These are phyloP conservation scores for Populus tomentosa DNA, from an alignment of 441 rosid species.

Conservation along the genomic window DNA sequence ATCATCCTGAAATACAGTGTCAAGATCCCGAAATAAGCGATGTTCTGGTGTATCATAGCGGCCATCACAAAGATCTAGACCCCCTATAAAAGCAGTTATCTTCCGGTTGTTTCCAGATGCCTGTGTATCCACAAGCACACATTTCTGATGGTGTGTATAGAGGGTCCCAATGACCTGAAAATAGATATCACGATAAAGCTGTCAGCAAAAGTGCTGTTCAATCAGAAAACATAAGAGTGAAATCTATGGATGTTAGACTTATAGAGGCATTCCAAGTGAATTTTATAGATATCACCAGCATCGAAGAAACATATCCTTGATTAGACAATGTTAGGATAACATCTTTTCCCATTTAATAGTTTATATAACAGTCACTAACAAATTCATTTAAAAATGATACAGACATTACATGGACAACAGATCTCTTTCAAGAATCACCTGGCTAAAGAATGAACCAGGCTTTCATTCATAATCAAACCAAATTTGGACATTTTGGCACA, in stretches of 20 bases:
- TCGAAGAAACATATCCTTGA: not conserved
- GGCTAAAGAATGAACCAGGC: too few species aligned
- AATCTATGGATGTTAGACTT: not conserved
- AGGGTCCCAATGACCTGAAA: constrained; percentile 81
- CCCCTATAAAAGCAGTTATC: constrained; percentile 69
- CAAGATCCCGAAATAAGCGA: constrained; percentile 56
- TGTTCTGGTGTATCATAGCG: constrained; percentile 87
- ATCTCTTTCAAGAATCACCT: not conserved
- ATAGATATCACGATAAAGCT: constrained; percentile 14
- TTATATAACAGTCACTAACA: too few species aligned
- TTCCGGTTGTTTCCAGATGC: constrained; percentile 73
- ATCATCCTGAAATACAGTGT: constrained; percentile 56
- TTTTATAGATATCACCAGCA: not conserved
- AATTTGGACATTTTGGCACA: not conserved
- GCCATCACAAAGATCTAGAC: constrained; percentile 90
- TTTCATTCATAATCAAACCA: not conserved
- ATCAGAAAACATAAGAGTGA: not conserved
- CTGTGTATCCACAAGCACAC: constrained; percentile 80
- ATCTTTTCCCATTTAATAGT: not conserved
- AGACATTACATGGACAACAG: not conserved
- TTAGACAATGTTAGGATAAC: not conserved
- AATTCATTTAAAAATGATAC: not conserved
- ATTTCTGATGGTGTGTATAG: constrained; percentile 88
- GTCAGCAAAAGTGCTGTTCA: not conserved
- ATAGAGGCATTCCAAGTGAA: not conserved